Base-by-base conservation (phyloP, 2,329 filamentous ascomycete genomes). In the Aspergillus arachidicola region DNA sequence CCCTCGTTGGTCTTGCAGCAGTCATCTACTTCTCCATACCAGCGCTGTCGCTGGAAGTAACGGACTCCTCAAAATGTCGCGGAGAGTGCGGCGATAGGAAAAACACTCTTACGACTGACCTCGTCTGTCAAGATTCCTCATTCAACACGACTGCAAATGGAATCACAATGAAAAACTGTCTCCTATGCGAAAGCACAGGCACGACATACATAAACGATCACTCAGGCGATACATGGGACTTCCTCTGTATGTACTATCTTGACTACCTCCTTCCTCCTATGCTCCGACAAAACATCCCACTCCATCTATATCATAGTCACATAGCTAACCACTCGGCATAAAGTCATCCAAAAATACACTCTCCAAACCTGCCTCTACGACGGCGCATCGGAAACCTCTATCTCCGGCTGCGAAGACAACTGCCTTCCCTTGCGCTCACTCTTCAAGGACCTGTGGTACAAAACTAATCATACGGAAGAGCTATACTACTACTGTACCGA, bases 321-420 rank as follows among this genome's bases (percentile, higher is more conserved):
- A 23, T 3, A 23, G 1, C 23, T 23, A 23, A 23, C 23, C 23
- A 23, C 23, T 23, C 3, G 23, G 23, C 23, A 23, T 23, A 23
- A 2, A 59, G 57, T 51, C 57, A 59, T 51, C 21, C 57, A 59
- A 43, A 59, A 59, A 51, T 59, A 50, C 45, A 59, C 57, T 3
- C 28, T 59, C 28, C 57, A 59, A n/a, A 48, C 46, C 32, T 59
- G 57, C 21, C 43, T 59, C 45, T 59, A 32, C 16, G 43, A 51
- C 11, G 7, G 32, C 6, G 7, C 57, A 6, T 14, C 43, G 12
- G 45, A 46, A 14, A 16, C 57, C 30, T 48, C 57, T 6, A 12
- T 59, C 11, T 59, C 57, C 30, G 30, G 43, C 21, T 59, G 57
- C 9, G 57, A 59, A 16, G 23, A 46, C 23, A 7, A 19, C 7